A percentile compares a stretch with the other conserved stretches of the same genome.
Evolutionary conservation across 176 grass and related monocot genomes (phyloP).

Genomic region (Dactylis glomerata): DNA sequence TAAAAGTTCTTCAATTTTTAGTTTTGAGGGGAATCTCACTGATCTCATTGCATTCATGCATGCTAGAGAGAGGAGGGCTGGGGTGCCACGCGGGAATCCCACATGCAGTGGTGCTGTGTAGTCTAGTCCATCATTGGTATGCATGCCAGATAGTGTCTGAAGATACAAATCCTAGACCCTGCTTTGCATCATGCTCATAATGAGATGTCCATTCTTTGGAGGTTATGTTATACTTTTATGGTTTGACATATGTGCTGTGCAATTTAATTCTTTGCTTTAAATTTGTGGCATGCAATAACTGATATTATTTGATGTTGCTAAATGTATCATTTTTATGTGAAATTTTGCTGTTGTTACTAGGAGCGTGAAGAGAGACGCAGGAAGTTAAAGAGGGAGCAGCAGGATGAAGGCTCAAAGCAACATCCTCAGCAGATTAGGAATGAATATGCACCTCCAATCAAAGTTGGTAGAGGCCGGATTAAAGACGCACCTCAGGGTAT

Average conservation of each 20-base stretch:
- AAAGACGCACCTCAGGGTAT: constrained; percentile 89
- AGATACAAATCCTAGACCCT: neutral
- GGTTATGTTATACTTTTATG: neutral
- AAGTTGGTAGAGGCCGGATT: constrained; percentile 50
- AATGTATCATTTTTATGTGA: neutral
- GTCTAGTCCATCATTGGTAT: neutral
- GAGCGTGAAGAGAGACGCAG: constrained; percentile 85
- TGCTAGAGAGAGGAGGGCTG: neutral
- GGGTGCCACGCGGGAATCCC: neutral
- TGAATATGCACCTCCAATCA: constrained; percentile 59
- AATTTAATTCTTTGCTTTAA: neutral
- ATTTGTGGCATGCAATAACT: neutral
- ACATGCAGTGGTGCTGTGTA: neutral
- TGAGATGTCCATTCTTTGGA: neutral
- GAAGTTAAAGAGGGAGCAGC: constrained; percentile 62
- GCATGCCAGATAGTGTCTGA: neutral
- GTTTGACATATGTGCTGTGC: neutral
- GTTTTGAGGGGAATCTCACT: too few relatives aligned
- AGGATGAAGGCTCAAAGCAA: constrained; percentile 54
- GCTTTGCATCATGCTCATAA: neutral
- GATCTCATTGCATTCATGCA: neutral
- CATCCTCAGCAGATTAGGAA: constrained; percentile 54
- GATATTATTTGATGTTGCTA: neutral
- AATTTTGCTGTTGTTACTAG: constrained; percentile 37
- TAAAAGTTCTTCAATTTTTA: too few relatives aligned